phyloP scores from a whole-genome alignment of 768 basidiomycete genomes.

The Phylloporus sp. region DNA sequence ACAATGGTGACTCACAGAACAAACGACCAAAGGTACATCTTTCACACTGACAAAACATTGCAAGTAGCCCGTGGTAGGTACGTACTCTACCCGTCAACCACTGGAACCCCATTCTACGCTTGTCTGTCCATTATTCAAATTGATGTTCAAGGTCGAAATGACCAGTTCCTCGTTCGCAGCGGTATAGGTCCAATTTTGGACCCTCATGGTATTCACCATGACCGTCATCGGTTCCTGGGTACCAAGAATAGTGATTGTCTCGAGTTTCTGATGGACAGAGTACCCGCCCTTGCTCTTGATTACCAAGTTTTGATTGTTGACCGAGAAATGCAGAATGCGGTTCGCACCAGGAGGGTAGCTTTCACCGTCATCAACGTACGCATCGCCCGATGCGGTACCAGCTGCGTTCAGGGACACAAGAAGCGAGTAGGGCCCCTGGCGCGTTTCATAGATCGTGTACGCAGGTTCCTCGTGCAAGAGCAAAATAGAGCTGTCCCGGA shows the following conservation, averaged over 20 bases:
- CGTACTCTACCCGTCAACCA: too few species aligned
- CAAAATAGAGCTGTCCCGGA: slow-evolving; percentile 65
- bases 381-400: slow-evolving; percentile 53
- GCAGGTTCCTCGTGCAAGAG: slow-evolving; percentile 59
- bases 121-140: slow-evolving; percentile 39
- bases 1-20: too few species aligned
- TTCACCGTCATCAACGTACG: slow-evolving; percentile 68
- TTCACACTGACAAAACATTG: too few species aligned
- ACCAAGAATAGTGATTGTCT: slow-evolving; percentile 59
- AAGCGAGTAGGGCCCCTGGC: slow-evolving; percentile 56
- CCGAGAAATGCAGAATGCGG: neutral
- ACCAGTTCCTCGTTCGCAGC: slow-evolving; percentile 40
- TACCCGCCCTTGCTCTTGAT: slow-evolving; percentile 34
- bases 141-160: slow-evolving; percentile 33
- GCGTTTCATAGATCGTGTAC: slow-evolving; percentile 68
- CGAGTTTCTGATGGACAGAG: slow-evolving; percentile 41
- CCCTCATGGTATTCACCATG: slow-evolving; percentile 33
- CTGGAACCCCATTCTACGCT: slow-evolving; percentile 39
- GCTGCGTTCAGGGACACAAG: slow-evolving; percentile 50
- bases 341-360: neutral
- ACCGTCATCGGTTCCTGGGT: slow-evolving; percentile 42
- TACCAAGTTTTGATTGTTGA: slow-evolving; percentile 20
- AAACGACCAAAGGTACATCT: too few species aligned
- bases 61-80: too few species aligned
- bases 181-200: slow-evolving; percentile 40